A percentile compares a stretch with the other conserved stretches of the same genome.
These are phyloP conservation scores for Petunia hybrid DNA, from an alignment of 305 asterid species.

Conservation along the genomic window DNA sequence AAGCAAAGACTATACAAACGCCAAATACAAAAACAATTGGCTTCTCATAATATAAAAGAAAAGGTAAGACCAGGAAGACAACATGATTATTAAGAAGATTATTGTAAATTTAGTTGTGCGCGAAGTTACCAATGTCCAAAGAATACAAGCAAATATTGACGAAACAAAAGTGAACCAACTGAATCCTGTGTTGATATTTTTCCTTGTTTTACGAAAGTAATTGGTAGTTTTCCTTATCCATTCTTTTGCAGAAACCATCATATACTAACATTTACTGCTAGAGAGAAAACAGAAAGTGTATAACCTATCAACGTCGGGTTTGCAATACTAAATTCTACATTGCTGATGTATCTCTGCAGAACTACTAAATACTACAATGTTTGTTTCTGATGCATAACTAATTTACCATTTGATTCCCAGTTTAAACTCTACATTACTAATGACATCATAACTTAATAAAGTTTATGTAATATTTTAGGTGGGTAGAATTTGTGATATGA, in stretches of 20 bases:
- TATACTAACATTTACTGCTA: background rate
- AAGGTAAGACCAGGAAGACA: background rate
- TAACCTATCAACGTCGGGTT: too few species aligned
- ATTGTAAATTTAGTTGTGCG: slow-evolving; percentile 21
- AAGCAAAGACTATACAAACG: background rate
- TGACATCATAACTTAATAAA: too few species aligned
- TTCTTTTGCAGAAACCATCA: slow-evolving; percentile 3
- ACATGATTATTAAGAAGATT: slow-evolving; percentile 19
- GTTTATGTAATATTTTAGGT: background rate
- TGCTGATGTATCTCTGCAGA: too few species aligned
- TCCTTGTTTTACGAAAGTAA: background rate
- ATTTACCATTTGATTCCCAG: background rate
- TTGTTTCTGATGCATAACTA: too few species aligned
- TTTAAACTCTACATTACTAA: background rate
- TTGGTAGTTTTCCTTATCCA: slow-evolving; percentile 6
- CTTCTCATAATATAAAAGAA: background rate
- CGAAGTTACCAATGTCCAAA: slow-evolving; percentile 8
- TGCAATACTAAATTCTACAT: too few species aligned
- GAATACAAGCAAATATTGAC: too few species aligned
- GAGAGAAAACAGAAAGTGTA: background rate
- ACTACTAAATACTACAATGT: too few species aligned
- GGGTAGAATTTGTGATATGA: background rate
- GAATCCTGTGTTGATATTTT: background rate
- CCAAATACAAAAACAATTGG: background rate
- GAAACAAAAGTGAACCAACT: too few species aligned